Evolutionary conservation across 148 eudicot species (phyloP), one percentile per base, ranked within the genome.

Genomic region (Vaccinium corymbosum): DNA sequence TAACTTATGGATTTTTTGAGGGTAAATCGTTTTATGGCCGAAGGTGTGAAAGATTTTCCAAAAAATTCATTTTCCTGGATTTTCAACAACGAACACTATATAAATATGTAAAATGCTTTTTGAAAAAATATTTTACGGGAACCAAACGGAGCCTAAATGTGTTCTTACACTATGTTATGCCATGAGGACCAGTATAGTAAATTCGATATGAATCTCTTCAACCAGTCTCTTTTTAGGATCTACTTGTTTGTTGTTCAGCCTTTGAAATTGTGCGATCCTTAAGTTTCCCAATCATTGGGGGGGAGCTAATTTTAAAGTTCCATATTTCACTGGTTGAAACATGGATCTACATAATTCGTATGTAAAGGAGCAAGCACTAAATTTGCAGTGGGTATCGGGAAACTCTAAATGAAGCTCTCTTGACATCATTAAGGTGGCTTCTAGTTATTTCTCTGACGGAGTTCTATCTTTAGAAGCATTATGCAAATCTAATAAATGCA

Each of bases 351-450:
- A 35, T 38, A 80, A 35, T 59, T 29, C 46, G 19, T 22, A 56
- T 80, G 51, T 59, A 11, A 80, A 57, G 51, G 6, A 48, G 53
- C 32, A 76, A 12, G 66, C 50, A 12, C 70, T 56, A 57, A 0
- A 3, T 57, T 80, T 56, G 70, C 27, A 35, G 10, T n/a, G 42
- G 66, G 66, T 56, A 56, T 59, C 22, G 38, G 4, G 32, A 80
- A 57, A 79, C 66, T 32, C 7, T 38, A 20, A 35, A 57, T 38
- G 20, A 38, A 57, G 51, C 32, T 61, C 12, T 38, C 71, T 55
- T 80, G 72, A 38, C 52, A 42, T 57, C 82, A 80, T 61, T 61
- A 27, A 57, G 81, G 19, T 9, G 82, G 82, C 51, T 80, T 10
- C 53, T n/a, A 10, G 9, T 42, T 62, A 22, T 80, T 61, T 14